Evolutionary conservation across 495 filamentous ascomycete species (phyloP).

Genomic region (Ramalina intermedia): DNA sequence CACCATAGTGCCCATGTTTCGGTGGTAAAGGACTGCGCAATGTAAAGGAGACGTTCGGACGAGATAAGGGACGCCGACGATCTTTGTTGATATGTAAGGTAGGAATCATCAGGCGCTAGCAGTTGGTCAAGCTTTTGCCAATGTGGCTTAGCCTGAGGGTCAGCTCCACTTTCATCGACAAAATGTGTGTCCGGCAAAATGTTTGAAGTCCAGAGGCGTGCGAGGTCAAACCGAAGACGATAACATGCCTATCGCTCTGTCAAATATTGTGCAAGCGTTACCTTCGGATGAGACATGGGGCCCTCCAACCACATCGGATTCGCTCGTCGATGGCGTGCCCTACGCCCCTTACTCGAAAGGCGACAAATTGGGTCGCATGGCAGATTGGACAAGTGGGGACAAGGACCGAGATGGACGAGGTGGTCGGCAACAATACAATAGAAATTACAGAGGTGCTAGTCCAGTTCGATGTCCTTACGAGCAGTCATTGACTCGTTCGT

Average conservation of each 20-base stretch:
- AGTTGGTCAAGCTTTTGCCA: too few relatives aligned
- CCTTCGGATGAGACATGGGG: slow-evolving; percentile 69
- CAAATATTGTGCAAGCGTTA: slow-evolving; percentile 43
- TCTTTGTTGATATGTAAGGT: too few relatives aligned
- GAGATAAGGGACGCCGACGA: too few relatives aligned
- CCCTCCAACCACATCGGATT: slow-evolving; percentile 63
- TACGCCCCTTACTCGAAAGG: slow-evolving; percentile 97
- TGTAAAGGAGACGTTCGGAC: too few relatives aligned
- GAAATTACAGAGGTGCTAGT: slow-evolving; percentile 72
- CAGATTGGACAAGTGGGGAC: slow-evolving; percentile 91
- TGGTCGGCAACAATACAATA: slow-evolving; percentile 74
- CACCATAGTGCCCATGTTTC: too few relatives aligned
- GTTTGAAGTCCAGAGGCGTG: too few relatives aligned
- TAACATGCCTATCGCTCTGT: slow-evolving; percentile 30
- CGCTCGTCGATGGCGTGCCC: slow-evolving; percentile 81
- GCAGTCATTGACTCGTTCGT: not conserved
- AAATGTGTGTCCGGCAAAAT: too few relatives aligned
- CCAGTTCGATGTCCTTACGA: not conserved
- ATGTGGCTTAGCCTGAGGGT: too few relatives aligned
- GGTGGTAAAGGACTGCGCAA: too few relatives aligned
- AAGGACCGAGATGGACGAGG: slow-evolving; percentile 72
- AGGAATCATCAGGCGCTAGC: too few relatives aligned
- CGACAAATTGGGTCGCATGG: slow-evolving; percentile 97
- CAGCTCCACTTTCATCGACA: too few relatives aligned
- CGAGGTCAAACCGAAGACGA: not conserved